Evolutionary conservation across 148 eudicot genomes (phyloP).

Genomic region (Vaccinium corymbosum): DNA sequence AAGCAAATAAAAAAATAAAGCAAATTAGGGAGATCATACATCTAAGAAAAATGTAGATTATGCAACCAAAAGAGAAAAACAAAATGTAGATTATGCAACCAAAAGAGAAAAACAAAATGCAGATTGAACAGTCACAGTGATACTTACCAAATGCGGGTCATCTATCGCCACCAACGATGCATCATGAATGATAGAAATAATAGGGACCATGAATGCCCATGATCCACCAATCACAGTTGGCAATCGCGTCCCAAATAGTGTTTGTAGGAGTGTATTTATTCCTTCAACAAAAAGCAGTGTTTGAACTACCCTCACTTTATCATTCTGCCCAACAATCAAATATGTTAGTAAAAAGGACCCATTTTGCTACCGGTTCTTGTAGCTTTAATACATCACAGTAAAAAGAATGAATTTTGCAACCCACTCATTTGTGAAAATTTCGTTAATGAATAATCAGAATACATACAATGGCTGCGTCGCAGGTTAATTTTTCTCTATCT

Average conservation of each 20-base stretch:
- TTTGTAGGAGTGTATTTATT: constrained; percentile 80
- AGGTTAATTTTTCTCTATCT: background rate
- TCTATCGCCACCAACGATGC: constrained; percentile 49
- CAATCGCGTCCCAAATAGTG: constrained; percentile 82
- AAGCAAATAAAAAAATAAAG: background rate
- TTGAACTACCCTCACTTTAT: constrained; percentile 93
- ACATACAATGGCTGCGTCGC: background rate
- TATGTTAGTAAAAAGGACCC: background rate
- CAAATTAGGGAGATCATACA: background rate
- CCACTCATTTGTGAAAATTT: background rate
- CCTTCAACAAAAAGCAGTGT: constrained; percentile 93
- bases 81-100: background rate
- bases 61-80: background rate
- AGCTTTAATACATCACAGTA: background rate
- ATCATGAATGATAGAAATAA: constrained; percentile 86
- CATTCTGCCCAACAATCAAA: constrained; percentile 47
- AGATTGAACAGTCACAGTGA: background rate
- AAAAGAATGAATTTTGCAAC: background rate
- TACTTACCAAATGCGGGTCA: constrained; percentile 64
- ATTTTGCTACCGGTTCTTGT: background rate
- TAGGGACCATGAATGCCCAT: constrained; percentile 92
- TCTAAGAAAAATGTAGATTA: background rate
- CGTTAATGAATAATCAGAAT: background rate
- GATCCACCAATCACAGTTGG: constrained; percentile 93
- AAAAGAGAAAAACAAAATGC: background rate